A percentile compares a stretch with the other conserved stretches of the same genome.
phyloP scores from a whole-genome alignment of 176 grass and related monocot species.

The Calamus simplicifolius region DNA sequence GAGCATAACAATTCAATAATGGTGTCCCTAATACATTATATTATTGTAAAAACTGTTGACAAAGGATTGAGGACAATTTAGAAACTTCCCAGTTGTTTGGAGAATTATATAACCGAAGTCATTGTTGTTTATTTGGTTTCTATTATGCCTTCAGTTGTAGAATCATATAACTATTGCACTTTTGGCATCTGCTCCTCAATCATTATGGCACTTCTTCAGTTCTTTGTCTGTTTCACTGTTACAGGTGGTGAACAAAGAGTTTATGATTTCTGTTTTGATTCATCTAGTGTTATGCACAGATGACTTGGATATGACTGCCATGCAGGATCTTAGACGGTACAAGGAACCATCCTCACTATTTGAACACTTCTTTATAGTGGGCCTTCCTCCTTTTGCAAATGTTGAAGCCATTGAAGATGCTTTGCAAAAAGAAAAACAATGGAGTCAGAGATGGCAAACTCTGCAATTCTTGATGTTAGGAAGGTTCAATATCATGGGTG shows the following conservation, averaged over 20 bases:
- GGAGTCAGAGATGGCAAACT: constrained; percentile 61
- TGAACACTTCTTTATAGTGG: constrained; percentile 85
- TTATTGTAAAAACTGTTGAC: too few species aligned
- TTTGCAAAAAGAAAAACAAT: constrained; percentile 82
- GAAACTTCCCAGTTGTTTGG: too few species aligned
- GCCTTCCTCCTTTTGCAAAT: constrained; percentile 93
- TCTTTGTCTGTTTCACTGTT: too few species aligned
- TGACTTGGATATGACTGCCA: constrained; percentile 4
- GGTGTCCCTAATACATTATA: too few species aligned
- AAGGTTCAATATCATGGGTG: constrained; percentile 55
- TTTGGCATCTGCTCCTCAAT: too few species aligned
- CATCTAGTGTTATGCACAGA: constrained; percentile 5
- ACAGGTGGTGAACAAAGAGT: neutral
- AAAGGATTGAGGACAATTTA: too few species aligned
- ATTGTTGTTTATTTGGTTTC: too few species aligned
- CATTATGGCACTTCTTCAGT: too few species aligned
- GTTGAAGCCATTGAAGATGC: constrained; percentile 78
- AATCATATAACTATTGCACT: too few species aligned
- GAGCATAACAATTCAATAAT: too few species aligned
- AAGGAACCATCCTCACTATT: constrained; percentile 60
- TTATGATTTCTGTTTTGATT: neutral
- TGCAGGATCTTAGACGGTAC: constrained; percentile 63
- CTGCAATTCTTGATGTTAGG: constrained; percentile 62
- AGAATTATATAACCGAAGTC: too few species aligned
- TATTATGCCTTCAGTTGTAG: too few species aligned